These are phyloP conservation scores for Fusarium floridanum DNA, from an alignment of 2,329 filamentous ascomycete species.

Conservation along the genomic window DNA sequence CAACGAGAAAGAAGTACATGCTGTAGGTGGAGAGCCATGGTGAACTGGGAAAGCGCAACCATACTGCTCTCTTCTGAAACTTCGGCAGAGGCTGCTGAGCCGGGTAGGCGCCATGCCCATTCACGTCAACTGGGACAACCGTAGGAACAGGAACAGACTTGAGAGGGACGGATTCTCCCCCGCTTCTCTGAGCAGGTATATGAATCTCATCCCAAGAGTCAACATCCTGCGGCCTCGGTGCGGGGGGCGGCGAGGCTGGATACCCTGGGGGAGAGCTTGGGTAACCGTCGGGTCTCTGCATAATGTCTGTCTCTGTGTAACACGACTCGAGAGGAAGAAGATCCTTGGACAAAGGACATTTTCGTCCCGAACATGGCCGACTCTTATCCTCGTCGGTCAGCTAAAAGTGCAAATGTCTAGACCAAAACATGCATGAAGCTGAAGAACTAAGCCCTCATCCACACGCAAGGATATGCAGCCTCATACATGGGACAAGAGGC, in stretches of 20 bases:
- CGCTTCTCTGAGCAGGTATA: background rate
- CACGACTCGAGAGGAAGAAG: background rate
- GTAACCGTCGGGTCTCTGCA: background rate
- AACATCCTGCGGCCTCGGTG: background rate
- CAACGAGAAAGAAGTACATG: constrained; percentile 6
- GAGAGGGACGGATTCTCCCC: background rate
- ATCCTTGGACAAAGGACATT: background rate
- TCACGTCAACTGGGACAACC: background rate
- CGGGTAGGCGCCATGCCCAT: background rate
- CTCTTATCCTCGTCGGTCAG: background rate
- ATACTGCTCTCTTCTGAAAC: background rate
- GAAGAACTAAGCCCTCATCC: background rate
- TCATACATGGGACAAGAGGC: background rate
- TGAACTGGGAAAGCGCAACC: background rate
- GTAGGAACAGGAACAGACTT: background rate
- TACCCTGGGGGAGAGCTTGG: background rate
- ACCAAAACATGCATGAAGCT: background rate
- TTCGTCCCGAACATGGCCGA: background rate
- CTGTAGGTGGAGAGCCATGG: background rate
- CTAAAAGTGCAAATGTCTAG: background rate
- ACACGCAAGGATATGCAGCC: background rate
- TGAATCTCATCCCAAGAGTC: background rate
- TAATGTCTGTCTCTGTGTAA: background rate
- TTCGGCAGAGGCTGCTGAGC: background rate
- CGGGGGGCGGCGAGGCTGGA: background rate